Percentiles rank a stretch among this genome's conserved stretches.
Evolutionary conservation across 306 rosid genomes (phyloP).

Genomic region (Rosa persica): DNA sequence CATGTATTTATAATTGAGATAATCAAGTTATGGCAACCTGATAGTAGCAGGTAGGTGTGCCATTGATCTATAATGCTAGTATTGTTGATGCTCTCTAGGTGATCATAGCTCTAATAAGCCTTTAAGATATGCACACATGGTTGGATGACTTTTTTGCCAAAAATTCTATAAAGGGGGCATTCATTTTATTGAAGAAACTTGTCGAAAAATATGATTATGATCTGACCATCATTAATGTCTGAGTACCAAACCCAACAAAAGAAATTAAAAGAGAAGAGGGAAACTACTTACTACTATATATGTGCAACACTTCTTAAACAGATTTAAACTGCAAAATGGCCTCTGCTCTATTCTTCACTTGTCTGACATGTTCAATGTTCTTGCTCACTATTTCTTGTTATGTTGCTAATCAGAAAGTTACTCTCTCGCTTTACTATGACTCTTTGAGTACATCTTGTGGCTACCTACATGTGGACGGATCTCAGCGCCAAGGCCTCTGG

Average conservation of each 20-base stretch:
- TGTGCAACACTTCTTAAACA: neutral
- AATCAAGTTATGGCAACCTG: neutral
- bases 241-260: too few relatives aligned
- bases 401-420: conserved; percentile 38
- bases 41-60: neutral
- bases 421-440: conserved; percentile 52
- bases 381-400: conserved; percentile 22
- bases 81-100: neutral
- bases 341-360: conserved; percentile 11
- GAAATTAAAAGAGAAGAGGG: neutral
- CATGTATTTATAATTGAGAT: neutral
- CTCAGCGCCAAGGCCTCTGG: too few relatives aligned
- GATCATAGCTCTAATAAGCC: neutral
- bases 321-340: conserved; percentile 25
- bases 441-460: conserved; percentile 34
- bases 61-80: neutral
- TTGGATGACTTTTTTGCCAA: neutral
- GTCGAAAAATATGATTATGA: neutral
- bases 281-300: neutral
- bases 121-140: conserved; percentile 2
- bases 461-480: too few relatives aligned
- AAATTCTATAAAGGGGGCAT: neutral
- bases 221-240: neutral
- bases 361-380: conserved; percentile 15
- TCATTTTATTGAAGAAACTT: neutral